Percentiles rank a stretch among this genome's conserved stretches.
Conservation (phyloP, 345 rosid species). For the Moringa oleifera region DNA sequence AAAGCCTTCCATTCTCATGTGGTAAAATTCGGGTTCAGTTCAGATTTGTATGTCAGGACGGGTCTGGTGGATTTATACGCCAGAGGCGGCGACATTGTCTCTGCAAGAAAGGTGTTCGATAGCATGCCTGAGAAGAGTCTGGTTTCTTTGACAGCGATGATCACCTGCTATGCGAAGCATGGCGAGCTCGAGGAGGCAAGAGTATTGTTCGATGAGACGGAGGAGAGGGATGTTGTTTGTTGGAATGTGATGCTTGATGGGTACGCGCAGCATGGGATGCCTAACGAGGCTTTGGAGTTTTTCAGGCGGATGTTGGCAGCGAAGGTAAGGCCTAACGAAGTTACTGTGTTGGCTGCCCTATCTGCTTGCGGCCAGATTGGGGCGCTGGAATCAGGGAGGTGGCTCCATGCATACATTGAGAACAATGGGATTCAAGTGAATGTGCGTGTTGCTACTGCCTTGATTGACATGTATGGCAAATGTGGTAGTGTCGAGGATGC, state of each 20-base stretch:
- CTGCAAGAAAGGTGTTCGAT: slow-evolving; percentile 65
- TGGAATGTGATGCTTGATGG: slow-evolving; percentile 82
- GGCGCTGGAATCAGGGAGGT: slow-evolving; percentile 60
- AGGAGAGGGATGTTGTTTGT: slow-evolving; percentile 52
- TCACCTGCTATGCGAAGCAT: slow-evolving; percentile 56
- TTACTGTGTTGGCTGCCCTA: slow-evolving; percentile 47
- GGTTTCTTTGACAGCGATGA: slow-evolving; percentile 69
- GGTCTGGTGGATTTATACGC: slow-evolving; percentile 63
- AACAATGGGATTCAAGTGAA: slow-evolving; percentile 29
- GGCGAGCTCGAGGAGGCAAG: slow-evolving; percentile 51
- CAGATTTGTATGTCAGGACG: slow-evolving; percentile 64
- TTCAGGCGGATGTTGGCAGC: slow-evolving; percentile 46
- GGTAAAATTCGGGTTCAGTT: slow-evolving; percentile 51
- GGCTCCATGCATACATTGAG: slow-evolving; percentile 58
- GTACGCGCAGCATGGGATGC: slow-evolving; percentile 43
- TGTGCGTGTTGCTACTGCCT: slow-evolving; percentile 42
- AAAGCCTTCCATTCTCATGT: slow-evolving; percentile 47
- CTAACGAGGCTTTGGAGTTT: slow-evolving; percentile 41
- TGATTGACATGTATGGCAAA: slow-evolving; percentile 75
- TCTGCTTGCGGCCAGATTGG: slow-evolving; percentile 83
- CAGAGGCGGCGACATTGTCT: slow-evolving; percentile 43
- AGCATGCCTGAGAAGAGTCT: slow-evolving; percentile 51
- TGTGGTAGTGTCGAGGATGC: slow-evolving; percentile 80
- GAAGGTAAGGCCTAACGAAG: slow-evolving; percentile 45
- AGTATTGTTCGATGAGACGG: slow-evolving; percentile 43